Conservation (phyloP, 176 grass and related monocot species). For the Musa schizocarpa region DNA sequence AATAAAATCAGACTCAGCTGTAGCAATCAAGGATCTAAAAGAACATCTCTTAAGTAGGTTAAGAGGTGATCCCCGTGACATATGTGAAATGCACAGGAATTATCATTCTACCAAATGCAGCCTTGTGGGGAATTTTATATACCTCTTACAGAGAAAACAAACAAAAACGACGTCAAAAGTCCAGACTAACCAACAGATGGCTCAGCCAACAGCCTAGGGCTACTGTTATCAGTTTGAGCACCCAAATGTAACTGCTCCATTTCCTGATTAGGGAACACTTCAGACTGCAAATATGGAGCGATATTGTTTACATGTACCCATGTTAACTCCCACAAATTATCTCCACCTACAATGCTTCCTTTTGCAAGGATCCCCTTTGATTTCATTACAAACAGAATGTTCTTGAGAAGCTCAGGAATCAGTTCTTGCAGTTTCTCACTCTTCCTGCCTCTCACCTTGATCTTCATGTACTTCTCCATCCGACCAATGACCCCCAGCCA, state of each 20-base stretch:
- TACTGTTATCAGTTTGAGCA: conserved; percentile 8
- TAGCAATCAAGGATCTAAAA: background rate
- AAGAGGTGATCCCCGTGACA: background rate
- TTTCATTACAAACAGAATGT: conserved; percentile 70
- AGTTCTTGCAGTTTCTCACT: conserved; percentile 90
- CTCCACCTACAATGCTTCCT: conserved; percentile 78
- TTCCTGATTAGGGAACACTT: conserved; percentile 73
- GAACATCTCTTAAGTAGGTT: background rate
- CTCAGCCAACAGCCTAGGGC: conserved; percentile 1
- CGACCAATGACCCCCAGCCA: conserved; percentile 83
- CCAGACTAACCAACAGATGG: background rate
- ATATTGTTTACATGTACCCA: conserved; percentile 93
- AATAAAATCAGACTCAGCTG: background rate
- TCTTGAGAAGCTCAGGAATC: conserved; percentile 73
- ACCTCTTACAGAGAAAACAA: background rate
- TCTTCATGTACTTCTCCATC: conserved; percentile 95
- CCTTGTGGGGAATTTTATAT: background rate
- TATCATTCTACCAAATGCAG: background rate
- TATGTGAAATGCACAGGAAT: background rate
- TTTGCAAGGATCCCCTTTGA: conserved; percentile 81
- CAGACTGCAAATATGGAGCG: conserved; percentile 48
- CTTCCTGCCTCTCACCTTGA: conserved; percentile 76
- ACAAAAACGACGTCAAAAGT: background rate
- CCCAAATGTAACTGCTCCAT: conserved; percentile 27
- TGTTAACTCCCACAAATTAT: conserved; percentile 90